Conservation (phyloP, 805 yeast genomes). For the Myxozyma sirexii region DNA sequence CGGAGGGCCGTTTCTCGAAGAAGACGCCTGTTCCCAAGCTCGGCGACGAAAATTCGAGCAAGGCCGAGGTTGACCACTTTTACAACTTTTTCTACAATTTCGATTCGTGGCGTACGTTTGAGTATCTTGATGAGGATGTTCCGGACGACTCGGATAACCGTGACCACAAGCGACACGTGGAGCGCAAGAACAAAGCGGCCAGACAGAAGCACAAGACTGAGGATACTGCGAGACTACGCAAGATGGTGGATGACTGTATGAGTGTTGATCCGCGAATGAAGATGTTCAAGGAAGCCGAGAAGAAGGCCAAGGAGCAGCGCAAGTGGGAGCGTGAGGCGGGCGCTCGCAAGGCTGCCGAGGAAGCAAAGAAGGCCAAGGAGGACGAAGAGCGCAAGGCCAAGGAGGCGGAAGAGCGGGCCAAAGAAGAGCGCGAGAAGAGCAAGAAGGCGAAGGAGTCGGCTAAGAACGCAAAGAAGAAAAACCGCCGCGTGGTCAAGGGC, state of each 20-base stretch:
- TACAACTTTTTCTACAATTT: conserved; percentile 91
- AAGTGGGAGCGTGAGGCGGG: conserved; percentile 99
- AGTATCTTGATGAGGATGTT: conserved; percentile 97
- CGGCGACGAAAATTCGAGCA: conserved; percentile 68
- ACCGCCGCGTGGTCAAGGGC: conserved; percentile 82
- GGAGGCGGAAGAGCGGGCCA: conserved; percentile 69
- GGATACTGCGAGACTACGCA: conserved; percentile 86
- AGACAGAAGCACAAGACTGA: conserved; percentile 98
- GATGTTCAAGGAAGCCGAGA: conserved; percentile 88
- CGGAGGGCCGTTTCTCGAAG: conserved; percentile 91
- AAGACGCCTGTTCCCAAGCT: conserved; percentile 84
- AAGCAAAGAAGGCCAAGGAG: conserved; percentile 80
- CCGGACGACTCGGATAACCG: conserved; percentile 99
- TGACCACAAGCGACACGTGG: conserved; percentile 98
- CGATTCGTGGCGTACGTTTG: conserved; percentile 98
- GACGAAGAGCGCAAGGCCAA: conserved; percentile 82
- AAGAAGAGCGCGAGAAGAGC: conserved; percentile 69
- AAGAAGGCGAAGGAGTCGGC: conserved; percentile 97
- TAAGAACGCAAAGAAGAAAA: conserved; percentile 88
- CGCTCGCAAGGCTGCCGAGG: conserved; percentile 93
- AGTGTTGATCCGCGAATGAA: conserved; percentile 94
- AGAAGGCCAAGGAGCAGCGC: conserved; percentile 88
- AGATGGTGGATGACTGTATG: conserved; percentile 84
- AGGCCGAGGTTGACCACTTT: conserved; percentile 78
- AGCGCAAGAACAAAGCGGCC: conserved; percentile 94